Conservation (phyloP, 2,329 filamentous ascomycete species). For the Ceratocystis variospora region DNA sequence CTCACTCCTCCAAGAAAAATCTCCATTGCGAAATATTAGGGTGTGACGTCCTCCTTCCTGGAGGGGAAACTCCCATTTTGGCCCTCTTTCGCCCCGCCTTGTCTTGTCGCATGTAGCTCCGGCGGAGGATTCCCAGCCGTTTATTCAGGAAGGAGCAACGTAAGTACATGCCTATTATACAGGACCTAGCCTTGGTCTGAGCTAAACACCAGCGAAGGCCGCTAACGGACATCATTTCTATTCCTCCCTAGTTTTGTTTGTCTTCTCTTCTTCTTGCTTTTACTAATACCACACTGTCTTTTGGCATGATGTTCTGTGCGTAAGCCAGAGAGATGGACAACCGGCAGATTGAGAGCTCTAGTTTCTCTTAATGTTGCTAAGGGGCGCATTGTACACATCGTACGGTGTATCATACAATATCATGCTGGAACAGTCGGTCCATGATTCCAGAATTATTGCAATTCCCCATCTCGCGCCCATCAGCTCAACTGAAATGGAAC, state of each 20-base stretch:
- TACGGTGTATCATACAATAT: background rate
- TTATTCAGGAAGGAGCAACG: slow-evolving; percentile 1
- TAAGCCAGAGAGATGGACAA: background rate
- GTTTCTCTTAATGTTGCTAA: too few species aligned
- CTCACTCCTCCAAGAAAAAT: background rate
- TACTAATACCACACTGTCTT: background rate
- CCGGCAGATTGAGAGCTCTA: background rate
- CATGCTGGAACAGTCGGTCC: background rate
- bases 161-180: background rate
- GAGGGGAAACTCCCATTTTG: slow-evolving; percentile 1
- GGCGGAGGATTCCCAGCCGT: slow-evolving; percentile 2
- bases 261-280: background rate
- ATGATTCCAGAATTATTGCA: background rate
- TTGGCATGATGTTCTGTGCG: background rate
- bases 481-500: too few species aligned
- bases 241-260: background rate
- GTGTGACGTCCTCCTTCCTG: slow-evolving; percentile 7
- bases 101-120: slow-evolving; percentile 5
- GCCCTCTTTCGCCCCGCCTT: too few species aligned
- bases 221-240: slow-evolving; percentile 3
- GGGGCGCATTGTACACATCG: background rate
- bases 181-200: background rate
- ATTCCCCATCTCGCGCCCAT: too few species aligned
- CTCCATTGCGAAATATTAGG: background rate
- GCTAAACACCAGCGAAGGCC: background rate